Evolutionary conservation across 345 rosid genomes (phyloP).

Genomic region (Jatropha curcas): DNA sequence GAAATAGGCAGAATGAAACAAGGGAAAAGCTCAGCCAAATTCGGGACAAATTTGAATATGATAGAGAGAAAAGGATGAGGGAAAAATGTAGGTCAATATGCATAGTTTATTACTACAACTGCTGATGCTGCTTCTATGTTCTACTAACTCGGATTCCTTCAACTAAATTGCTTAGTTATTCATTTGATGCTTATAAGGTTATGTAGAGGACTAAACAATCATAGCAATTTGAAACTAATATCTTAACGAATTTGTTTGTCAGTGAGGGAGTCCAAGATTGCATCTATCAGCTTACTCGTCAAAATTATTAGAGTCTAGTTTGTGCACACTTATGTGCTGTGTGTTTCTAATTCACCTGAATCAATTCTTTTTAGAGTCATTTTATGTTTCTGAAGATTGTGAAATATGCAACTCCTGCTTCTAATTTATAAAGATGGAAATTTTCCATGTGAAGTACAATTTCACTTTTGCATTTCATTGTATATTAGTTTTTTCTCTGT

Average conservation of each 20-base stretch:
- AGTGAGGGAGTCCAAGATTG: background rate
- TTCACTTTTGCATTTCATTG: background rate
- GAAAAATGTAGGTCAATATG: slow-evolving; percentile 55
- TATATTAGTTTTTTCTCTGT: background rate
- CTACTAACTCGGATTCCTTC: background rate
- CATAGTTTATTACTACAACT: background rate
- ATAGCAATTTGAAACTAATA: background rate
- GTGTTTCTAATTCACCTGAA: background rate
- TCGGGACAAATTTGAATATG: slow-evolving; percentile 80
- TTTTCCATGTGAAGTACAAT: background rate
- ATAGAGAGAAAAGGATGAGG: slow-evolving; percentile 76
- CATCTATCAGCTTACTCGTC: background rate
- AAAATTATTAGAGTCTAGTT: background rate
- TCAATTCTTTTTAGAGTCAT: too few species aligned
- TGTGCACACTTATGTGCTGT: background rate
- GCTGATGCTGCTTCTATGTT: too few species aligned
- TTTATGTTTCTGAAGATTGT: too few species aligned
- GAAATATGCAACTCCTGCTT: background rate
- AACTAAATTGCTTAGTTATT: background rate
- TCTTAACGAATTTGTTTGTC: background rate
- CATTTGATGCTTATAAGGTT: background rate
- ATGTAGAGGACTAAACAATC: background rate
- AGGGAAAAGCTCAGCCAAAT: slow-evolving; percentile 66
- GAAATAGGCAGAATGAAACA: slow-evolving; percentile 53
- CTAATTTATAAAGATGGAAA: background rate